Evolutionary conservation across 345 rosid genomes (phyloP).

Genomic region (Eutrema yunnanense): DNA sequence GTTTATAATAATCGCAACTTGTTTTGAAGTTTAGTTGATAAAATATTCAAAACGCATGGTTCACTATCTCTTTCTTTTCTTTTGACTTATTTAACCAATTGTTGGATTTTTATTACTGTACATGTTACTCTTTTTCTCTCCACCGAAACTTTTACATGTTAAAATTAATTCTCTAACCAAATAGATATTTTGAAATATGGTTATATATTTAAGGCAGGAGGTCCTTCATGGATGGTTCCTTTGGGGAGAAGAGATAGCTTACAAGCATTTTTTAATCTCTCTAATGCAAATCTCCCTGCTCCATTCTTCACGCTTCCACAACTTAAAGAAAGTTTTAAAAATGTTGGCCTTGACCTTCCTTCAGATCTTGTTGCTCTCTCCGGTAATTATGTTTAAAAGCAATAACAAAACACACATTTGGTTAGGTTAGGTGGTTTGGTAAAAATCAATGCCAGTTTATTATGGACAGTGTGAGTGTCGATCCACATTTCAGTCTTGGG

Average conservation of each 20-base stretch:
- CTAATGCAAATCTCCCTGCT: conserved; percentile 11
- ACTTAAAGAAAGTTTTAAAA: conserved; percentile 16
- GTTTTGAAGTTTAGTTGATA: background rate
- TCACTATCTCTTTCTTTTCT: background rate
- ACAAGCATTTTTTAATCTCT: conserved; percentile 11
- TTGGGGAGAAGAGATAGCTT: conserved; percentile 30
- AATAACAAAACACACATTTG: background rate
- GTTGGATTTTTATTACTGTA: background rate
- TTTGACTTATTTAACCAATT: background rate
- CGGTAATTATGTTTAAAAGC: background rate
- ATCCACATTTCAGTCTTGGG: no score
- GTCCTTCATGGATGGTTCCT: conserved; percentile 31
- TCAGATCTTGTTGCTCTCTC: conserved; percentile 27
- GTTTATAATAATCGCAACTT: no score
- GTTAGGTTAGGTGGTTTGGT: no score
- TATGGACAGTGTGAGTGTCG: background rate
- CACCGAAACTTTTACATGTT: background rate
- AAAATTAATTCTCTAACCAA: background rate
- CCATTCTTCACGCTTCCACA: conserved; percentile 18
- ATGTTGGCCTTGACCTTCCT: conserved; percentile 18
- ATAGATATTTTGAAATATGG: background rate
- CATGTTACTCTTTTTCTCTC: background rate
- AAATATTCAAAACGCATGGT: background rate
- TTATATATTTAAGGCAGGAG: conserved; percentile 23
- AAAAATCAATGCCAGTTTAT: conserved; percentile 49